Evolutionary conservation across 371 early-diverging fungal species (phyloP), one percentile per base, ranked within the genome.

Genomic region (Neoconidiobolus thromboides): DNA sequence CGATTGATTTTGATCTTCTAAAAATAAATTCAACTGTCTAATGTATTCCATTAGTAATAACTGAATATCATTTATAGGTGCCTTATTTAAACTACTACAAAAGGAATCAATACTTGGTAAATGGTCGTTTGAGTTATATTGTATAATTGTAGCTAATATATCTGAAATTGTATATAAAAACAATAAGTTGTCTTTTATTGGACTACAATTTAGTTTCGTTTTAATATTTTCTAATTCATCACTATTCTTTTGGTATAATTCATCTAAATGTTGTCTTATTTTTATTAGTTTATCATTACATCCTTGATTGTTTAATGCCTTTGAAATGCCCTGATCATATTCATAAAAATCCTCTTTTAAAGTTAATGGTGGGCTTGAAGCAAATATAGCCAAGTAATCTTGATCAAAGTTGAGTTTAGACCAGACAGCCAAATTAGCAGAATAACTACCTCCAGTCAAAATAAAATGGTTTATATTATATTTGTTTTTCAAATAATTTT

Each of bases 341-440:
- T 83, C 73, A 55, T 74, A 81, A 63, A 76, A 83, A 50, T 82
- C 77, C 5, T 69, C 62, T 6, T 68, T 67, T 10, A 74, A 74
- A 1, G 75, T 71, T 0, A 85, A 70, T 12, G 87, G 85, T 9
- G 78, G 83, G 2, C 85, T 83, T 15, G 83, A 83, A 6, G 83
- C 78, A 48, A 83, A 78, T 0, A 81, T 83, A 1, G 81, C 84
- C 62, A 75, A 76, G 3, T 85, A 66, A 37, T 84, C 62, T 36
- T 80, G 68, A 0, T 85, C 86, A 62, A 81, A 82, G 64, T 74
- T 68, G 43, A 69, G 65, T 12, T 82, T 74, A 62, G 78, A 70
- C 86, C 86, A 88, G 0, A 78, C 79, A 3, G 85, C 83, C 12
- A 86, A 61, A 59, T 77, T 83, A 0, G 82, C 87, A 41, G 81